Evolutionary conservation across 176 grass and related monocot species (phyloP).

Genomic region (Cenchrus fungigraminus): DNA sequence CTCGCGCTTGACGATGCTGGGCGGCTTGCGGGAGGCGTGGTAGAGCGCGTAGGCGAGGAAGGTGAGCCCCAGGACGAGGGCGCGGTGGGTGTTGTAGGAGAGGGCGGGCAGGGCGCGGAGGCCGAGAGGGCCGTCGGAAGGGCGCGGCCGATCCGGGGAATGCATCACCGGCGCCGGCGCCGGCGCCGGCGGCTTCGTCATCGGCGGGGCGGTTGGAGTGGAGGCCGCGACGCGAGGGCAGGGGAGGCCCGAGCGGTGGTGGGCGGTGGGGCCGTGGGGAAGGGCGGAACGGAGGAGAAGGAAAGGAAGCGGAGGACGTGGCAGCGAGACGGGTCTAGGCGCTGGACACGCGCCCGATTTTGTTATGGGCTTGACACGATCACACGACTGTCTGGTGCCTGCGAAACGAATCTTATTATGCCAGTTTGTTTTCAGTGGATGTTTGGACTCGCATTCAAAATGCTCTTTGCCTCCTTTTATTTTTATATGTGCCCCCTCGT

Average conservation of each 20-base stretch:
- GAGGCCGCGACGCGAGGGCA: neutral
- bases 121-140: constrained; percentile 36
- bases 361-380: neutral
- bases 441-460: neutral
- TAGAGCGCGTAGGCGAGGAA: constrained; percentile 73
- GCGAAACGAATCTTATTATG: neutral
- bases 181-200: constrained; percentile 21
- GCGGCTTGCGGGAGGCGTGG: constrained; percentile 73
- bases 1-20: constrained; percentile 75
- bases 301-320: constrained; percentile 23
- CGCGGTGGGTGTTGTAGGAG: constrained; percentile 58
- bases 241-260: neutral
- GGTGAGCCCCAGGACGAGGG: constrained; percentile 68
- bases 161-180: constrained; percentile 2
- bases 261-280: constrained; percentile 21
- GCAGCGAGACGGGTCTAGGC: neutral
- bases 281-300: neutral
- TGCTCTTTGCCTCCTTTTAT: neutral
- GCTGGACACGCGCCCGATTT: constrained; percentile 35
- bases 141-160: constrained; percentile 14
- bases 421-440: neutral
- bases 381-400: neutral
- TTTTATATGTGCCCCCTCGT: no score
- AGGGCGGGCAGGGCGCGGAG: constrained; percentile 43
- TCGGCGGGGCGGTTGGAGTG: constrained; percentile 14